Base-by-base conservation (phyloP, 768 basidiomycete genomes). In the Trametes coccinea region DNA sequence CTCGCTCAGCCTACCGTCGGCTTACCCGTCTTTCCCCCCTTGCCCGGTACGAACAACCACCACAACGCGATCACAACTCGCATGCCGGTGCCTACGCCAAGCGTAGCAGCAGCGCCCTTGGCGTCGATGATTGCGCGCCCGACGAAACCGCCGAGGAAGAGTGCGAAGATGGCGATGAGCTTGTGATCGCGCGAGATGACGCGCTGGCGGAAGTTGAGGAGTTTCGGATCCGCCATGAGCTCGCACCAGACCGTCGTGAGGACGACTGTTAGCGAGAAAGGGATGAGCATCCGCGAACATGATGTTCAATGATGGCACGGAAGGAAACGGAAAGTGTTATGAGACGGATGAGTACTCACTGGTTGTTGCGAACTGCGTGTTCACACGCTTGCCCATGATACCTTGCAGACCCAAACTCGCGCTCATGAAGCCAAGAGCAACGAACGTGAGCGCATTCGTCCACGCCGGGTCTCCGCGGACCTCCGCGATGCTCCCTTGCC, bases 231-330 rank as follows among this genome's bases (percentile, higher is more conserved):
- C 52, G 87, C 86, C 81, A 90, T 82, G 50, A 95, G 83, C 67
- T 95, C 93, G 66, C 92, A 91, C 92, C 92, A 95, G 59, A 93
- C 83, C 16, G 90, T 91, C 14, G 93, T 95, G 9, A 95, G 79
- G 46, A 93, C 90, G 64, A 93, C 90, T 86, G 71, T 22, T 33
- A 33, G 43, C 27, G 37, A 22, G 22, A 51, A 30, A 13, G 33
- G 27, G 37, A 50, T 47, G 48, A 40, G 31, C 31, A 45, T 44
- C 5, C n/a, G n/a, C n/a, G n/a, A n/a, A n/a, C n/a, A n/a, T n/a
- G n/a, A n/a, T n/a, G n/a, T n/a, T n/a, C n/a, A n/a, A n/a, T n/a
- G n/a, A n/a, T 22, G 22, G 22, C 22, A 29, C n/a, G 10, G 40
- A 43, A 40, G 11, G 33, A n/a, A 40, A n/a, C 47, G 6, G 16